These are phyloP conservation scores for Tetragonia tetragonoides DNA, from an alignment of 148 eudicot genomes.

Conservation along the genomic window DNA sequence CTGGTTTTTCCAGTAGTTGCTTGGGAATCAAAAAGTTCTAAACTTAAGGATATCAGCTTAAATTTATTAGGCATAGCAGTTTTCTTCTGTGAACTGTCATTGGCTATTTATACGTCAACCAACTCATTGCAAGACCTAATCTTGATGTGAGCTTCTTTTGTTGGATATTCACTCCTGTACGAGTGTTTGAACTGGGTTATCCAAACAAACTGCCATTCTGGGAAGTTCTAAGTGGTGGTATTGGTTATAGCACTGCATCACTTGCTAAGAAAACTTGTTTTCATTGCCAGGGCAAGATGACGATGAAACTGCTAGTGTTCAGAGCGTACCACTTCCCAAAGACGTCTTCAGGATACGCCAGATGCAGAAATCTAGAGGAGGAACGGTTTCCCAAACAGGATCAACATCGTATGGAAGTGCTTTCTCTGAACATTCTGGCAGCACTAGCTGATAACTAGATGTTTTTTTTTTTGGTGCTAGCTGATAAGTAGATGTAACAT, in stretches of 20 bases:
- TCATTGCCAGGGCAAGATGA: slow-evolving; percentile 66
- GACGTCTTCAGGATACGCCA: slow-evolving; percentile 81
- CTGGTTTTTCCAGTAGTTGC: background rate
- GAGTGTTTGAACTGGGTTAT: background rate
- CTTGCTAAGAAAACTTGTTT: background rate
- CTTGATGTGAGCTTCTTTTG: too few species aligned
- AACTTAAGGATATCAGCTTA: too few species aligned
- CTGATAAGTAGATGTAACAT: background rate
- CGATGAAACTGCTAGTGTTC: slow-evolving; percentile 66
- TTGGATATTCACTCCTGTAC: background rate
- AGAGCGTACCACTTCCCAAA: slow-evolving; percentile 80
- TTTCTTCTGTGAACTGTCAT: background rate
- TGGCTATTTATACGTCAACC: background rate
- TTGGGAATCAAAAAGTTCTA: background rate
- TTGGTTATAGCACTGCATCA: background rate
- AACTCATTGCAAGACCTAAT: background rate
- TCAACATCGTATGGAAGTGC: slow-evolving; percentile 94
- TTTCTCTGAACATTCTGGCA: slow-evolving; percentile 85
- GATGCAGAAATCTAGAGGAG: slow-evolving; percentile 66
- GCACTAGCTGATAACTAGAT: slow-evolving; percentile 44
- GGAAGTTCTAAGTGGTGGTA: background rate
- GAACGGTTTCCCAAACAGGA: slow-evolving; percentile 68
- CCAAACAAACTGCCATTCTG: background rate
- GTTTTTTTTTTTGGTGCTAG: too few species aligned
- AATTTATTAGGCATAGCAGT: too few species aligned